Percentiles rank a stretch among this genome's conserved stretches.
Conservation (phyloP, 805 yeast species). For the Yarrowia divulgata region DNA sequence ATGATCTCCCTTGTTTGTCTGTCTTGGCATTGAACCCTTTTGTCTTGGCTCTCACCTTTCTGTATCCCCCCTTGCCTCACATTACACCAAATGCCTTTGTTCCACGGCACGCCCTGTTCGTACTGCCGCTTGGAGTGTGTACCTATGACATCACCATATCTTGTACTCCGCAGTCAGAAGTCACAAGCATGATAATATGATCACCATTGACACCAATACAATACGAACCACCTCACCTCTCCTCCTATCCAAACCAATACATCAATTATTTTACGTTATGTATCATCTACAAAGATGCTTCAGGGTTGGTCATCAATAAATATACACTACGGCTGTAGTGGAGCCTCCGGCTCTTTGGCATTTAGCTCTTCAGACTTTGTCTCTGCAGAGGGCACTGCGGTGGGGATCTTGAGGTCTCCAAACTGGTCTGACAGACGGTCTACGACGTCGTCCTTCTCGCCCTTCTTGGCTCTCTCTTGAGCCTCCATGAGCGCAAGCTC, state of each 20-base stretch:
- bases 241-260: too few relatives aligned
- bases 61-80: not conserved
- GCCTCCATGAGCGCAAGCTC: constrained; percentile 33
- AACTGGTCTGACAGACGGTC: constrained; percentile 25
- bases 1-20: not conserved
- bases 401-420: constrained; percentile 18
- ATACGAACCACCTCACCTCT: too few relatives aligned
- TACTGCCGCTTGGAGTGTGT: too few relatives aligned
- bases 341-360: not conserved
- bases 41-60: not conserved
- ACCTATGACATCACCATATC: too few relatives aligned
- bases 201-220: too few relatives aligned
- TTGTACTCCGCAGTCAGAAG: too few relatives aligned
- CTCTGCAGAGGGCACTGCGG: not conserved
- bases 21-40: not conserved
- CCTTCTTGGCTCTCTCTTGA: constrained; percentile 22
- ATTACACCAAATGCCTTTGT: not conserved
- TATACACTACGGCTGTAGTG: constrained; percentile 24
- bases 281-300: not conserved
- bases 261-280: not conserved
- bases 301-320: constrained; percentile 2
- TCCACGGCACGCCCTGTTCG: not conserved
- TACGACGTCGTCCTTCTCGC: constrained; percentile 9
- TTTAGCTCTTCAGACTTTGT: not conserved
- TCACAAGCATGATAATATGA: too few relatives aligned